These are phyloP conservation scores for Aspergillus costaricaensis DNA, from an alignment of 2,329 filamentous ascomycete species.

Conservation along the genomic window DNA sequence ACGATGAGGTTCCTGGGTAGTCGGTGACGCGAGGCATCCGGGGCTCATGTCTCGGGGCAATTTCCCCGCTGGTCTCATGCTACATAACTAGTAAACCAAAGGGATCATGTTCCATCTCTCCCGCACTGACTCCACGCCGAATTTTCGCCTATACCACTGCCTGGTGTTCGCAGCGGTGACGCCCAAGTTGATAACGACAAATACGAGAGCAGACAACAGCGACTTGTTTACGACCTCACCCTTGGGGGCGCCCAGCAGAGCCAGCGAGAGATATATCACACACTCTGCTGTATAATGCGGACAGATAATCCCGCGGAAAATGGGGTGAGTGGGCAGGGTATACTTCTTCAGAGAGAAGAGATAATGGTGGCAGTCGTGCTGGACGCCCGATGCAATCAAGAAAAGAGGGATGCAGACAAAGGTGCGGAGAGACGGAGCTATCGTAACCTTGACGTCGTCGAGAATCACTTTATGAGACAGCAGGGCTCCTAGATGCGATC, in stretches of 20 bases:
- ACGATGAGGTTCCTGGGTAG: slow-evolving; percentile 60
- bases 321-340: slow-evolving; percentile 70
- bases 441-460: slow-evolving; percentile 40
- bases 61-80: not conserved
- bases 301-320: slow-evolving; percentile 73
- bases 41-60: not conserved
- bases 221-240: slow-evolving; percentile 71
- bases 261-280: slow-evolving; percentile 76
- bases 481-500: slow-evolving; percentile 30
- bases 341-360: slow-evolving; percentile 77
- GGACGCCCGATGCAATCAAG: slow-evolving; percentile 67
- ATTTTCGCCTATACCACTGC: slow-evolving; percentile 75
- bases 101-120: slow-evolving; percentile 77
- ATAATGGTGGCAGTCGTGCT: slow-evolving; percentile 72
- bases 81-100: slow-evolving; percentile 33
- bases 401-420: slow-evolving; percentile 64
- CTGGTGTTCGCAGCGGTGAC: slow-evolving; percentile 77
- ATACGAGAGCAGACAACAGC: slow-evolving; percentile 67
- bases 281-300: slow-evolving; percentile 94
- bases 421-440: slow-evolving; percentile 52
- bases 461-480: slow-evolving; percentile 35
- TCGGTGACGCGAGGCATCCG: slow-evolving; percentile 19
- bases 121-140: slow-evolving; percentile 65
- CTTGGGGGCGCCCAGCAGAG: slow-evolving; percentile 70
- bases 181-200: slow-evolving; percentile 77